Percentiles rank a stretch among this genome's conserved stretches.
These are phyloP conservation scores for Claviceps lovelessii DNA, from an alignment of 2,329 filamentous ascomycete species.

Conservation along the genomic window DNA sequence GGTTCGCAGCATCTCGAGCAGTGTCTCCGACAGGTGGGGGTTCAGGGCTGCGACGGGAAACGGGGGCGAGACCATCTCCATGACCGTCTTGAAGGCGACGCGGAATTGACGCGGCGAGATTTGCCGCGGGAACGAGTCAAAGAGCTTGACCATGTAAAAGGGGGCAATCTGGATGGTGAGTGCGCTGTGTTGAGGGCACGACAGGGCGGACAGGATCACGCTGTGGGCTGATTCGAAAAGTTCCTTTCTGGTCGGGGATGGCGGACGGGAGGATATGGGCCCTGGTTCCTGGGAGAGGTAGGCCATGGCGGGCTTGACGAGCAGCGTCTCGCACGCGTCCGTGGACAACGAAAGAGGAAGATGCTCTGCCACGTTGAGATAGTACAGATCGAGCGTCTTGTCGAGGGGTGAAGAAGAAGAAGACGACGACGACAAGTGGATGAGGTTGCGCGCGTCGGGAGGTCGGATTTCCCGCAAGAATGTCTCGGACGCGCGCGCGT, in stretches of 20 bases:
- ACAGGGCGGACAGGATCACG: conserved; percentile 64
- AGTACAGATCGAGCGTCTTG: conserved; percentile 69
- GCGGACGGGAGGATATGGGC: conserved; percentile 19
- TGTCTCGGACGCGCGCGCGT: conserved; percentile 47
- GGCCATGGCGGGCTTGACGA: conserved; percentile 58
- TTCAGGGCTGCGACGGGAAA: conserved; percentile 59
- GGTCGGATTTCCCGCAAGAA: conserved; percentile 51
- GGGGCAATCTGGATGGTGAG: conserved; percentile 60
- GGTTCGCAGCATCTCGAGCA: conserved; percentile 65
- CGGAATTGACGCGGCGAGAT: conserved; percentile 78
- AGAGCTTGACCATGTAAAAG: conserved; percentile 70
- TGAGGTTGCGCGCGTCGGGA: conserved; percentile 16
- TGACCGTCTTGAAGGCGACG: conserved; percentile 71
- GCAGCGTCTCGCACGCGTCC: conserved; percentile 52
- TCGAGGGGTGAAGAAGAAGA: conserved; percentile 32
- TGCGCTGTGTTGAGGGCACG: conserved; percentile 60
- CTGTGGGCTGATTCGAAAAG: conserved; percentile 85
- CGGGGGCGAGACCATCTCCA: conserved; percentile 69
- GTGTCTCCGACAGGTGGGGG: conserved; percentile 62
- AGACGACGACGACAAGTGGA: no score
- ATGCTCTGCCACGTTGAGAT: conserved; percentile 75
- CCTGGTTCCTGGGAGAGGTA: conserved; percentile 44
- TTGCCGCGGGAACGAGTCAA: conserved; percentile 62
- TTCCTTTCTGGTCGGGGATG: conserved; percentile 34
- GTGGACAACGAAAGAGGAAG: conserved; percentile 57